Conservation (phyloP, 2,329 filamentous ascomycete genomes). For the Sporothrix humicola region DNA sequence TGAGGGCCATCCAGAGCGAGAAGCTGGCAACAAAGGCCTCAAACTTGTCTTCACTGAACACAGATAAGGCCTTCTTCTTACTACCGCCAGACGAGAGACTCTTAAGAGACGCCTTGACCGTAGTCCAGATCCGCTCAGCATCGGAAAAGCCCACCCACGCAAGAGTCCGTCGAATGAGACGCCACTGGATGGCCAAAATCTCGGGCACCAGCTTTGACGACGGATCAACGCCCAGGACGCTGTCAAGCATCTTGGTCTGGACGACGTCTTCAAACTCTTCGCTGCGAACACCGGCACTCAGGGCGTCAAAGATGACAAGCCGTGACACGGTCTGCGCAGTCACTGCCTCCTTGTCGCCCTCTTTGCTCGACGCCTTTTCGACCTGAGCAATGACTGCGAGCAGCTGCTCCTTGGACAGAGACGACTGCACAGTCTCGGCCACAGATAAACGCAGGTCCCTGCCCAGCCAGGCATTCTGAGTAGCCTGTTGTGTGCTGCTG, state of each 20-base stretch:
- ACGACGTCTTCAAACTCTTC: conserved; percentile 53
- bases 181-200: conserved; percentile 37
- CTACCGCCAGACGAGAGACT: background rate
- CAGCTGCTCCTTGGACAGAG: conserved; percentile 54
- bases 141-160: conserved; percentile 41
- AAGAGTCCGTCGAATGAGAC: conserved; percentile 42
- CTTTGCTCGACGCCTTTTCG: conserved; percentile 40
- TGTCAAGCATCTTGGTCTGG: conserved; percentile 48
- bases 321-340: conserved; percentile 40
- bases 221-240: conserved; percentile 39
- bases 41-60: conserved; percentile 40
- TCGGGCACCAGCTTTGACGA: background rate
- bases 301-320: conserved; percentile 52
- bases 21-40: conserved; percentile 45
- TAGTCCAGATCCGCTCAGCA: conserved; percentile 40
- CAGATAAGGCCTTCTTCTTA: conserved; percentile 33
- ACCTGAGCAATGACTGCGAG: conserved; percentile 53
- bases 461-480: conserved; percentile 42
- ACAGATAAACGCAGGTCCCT: conserved; percentile 40
- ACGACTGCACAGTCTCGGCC: conserved; percentile 47
- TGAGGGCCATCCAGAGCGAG: conserved; percentile 43
- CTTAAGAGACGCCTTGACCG: conserved; percentile 23
- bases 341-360: background rate
- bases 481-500: conserved; percentile 24
- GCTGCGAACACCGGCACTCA: conserved; percentile 51